These are phyloP conservation scores for Glaciozyma martinii DNA, from an alignment of 768 basidiomycete genomes.

Conservation along the genomic window DNA sequence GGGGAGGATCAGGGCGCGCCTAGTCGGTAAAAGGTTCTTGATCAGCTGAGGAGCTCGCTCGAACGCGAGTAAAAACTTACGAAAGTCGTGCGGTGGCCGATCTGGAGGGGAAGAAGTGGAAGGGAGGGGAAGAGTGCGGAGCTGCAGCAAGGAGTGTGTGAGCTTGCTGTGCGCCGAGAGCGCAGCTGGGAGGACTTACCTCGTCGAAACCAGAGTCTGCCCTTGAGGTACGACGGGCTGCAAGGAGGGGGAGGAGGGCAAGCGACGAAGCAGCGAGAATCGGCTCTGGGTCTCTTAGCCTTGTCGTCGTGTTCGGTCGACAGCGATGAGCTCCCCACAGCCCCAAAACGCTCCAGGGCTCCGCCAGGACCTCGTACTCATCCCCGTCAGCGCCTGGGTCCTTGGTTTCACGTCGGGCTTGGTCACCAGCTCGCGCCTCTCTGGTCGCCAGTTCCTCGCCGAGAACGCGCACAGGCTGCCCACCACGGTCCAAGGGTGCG, in stretches of 20 bases:
- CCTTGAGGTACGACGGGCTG: too few relatives aligned
- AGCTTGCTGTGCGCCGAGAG: too few relatives aligned
- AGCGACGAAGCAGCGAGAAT: background rate
- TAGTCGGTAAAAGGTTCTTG: background rate
- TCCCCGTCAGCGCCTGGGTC: conserved; percentile 11
- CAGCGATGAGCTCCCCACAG: background rate
- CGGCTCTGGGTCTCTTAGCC: background rate
- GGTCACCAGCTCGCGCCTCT: conserved; percentile 58
- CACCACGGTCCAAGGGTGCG: conserved; percentile 61
- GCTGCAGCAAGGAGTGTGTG: background rate
- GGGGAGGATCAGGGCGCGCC: background rate
- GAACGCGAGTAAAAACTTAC: too few relatives aligned
- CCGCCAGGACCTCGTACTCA: conserved; percentile 18
- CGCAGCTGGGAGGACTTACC: too few relatives aligned
- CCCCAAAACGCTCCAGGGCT: background rate
- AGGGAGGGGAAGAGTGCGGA: background rate
- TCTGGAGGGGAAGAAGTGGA: too few relatives aligned
- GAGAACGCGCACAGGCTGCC: conserved; percentile 85
- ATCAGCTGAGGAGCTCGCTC: too few relatives aligned
- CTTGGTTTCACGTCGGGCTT: conserved; percentile 35
- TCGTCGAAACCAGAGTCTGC: too few relatives aligned
- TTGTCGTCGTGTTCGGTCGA: background rate
- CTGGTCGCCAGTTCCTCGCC: conserved; percentile 74
- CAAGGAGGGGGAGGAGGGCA: too few relatives aligned
- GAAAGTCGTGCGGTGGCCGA: too few relatives aligned